A percentile compares a stretch with the other conserved stretches of the same genome.
These are phyloP conservation scores for Gyrodon lividus DNA, from an alignment of 768 basidiomycete genomes.

Conservation along the genomic window DNA sequence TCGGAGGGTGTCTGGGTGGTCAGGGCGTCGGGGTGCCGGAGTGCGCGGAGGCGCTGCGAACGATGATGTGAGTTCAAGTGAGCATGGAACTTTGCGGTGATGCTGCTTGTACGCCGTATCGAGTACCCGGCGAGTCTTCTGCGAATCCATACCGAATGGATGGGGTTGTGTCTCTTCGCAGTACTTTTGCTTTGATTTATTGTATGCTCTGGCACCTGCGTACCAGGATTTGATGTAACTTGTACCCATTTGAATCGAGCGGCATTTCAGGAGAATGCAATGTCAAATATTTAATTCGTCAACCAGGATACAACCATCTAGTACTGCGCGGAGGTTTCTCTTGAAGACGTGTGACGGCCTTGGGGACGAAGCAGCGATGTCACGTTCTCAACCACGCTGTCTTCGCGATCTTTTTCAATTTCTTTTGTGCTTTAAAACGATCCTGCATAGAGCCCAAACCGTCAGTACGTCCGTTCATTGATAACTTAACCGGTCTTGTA, in stretches of 20 bases:
- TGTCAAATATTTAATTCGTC: not conserved
- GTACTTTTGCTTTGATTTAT: no score
- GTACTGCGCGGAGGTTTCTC: not conserved
- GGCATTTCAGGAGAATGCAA: not conserved
- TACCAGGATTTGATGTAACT: not conserved
- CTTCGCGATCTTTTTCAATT: slow-evolving; percentile 80
- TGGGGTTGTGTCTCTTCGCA: no score
- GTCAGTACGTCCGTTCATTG: slow-evolving; percentile 27
- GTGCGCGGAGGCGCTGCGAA: no score
- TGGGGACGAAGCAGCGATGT: not conserved
- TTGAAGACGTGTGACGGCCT: not conserved
- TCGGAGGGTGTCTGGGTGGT: no score
- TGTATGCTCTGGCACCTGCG: no score
- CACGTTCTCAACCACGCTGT: slow-evolving; percentile 80
- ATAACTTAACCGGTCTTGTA: slow-evolving; percentile 17
- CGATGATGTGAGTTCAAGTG: no score
- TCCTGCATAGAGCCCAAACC: slow-evolving; percentile 47
- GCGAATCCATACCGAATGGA: no score
- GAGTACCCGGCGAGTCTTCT: no score
- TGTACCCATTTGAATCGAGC: no score
- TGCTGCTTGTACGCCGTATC: no score
- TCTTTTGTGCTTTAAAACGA: slow-evolving; percentile 81
- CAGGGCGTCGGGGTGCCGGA: no score
- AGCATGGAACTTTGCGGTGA: no score
- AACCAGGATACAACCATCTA: slow-evolving; percentile 4